Evolutionary conservation across 257 asterid genomes (phyloP).

Genomic region (Hygrophila difformis): DNA sequence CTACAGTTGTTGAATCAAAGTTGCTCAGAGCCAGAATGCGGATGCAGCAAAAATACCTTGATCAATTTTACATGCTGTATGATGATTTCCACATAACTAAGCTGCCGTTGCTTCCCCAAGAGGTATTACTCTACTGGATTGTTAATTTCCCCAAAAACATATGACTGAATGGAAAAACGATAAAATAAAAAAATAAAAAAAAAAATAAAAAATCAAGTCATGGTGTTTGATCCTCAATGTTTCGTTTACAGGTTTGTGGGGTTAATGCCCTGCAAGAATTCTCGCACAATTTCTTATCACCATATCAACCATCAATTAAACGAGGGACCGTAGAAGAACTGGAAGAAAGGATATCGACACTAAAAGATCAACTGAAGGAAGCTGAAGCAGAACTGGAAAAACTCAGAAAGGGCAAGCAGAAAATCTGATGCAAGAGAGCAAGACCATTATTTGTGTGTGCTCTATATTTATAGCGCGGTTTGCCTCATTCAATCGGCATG

Average conservation of each 20-base stretch:
- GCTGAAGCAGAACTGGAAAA: conserved; percentile 71
- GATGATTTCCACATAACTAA: conserved; percentile 88
- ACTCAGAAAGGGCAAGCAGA: conserved; percentile 69
- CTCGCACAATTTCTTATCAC: conserved; percentile 50
- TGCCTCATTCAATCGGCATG: background rate
- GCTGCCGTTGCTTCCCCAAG: conserved; percentile 92
- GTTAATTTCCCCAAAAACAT: no score
- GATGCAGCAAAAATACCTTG: conserved; percentile 90
- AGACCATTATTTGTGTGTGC: no score
- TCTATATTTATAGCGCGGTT: no score
- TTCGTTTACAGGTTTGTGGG: conserved; percentile 79
- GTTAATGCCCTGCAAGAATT: conserved; percentile 67
- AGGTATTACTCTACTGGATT: conserved; percentile 32
- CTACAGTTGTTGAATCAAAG: conserved; percentile 66
- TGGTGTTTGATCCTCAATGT: no score
- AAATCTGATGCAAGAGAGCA: conserved; percentile 22
- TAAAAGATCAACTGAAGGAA: conserved; percentile 47
- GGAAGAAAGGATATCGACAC: conserved; percentile 45
- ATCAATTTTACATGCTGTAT: conserved; percentile 86
- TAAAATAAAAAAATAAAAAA: no score
- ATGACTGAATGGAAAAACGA: no score
- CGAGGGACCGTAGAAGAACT: conserved; percentile 62
- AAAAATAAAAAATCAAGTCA: no score
- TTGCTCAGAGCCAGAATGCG: conserved; percentile 84
- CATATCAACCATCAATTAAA: conserved; percentile 49